Base-by-base conservation (phyloP, 2,329 filamentous ascomycete species). In the Microdochium bolleyi region DNA sequence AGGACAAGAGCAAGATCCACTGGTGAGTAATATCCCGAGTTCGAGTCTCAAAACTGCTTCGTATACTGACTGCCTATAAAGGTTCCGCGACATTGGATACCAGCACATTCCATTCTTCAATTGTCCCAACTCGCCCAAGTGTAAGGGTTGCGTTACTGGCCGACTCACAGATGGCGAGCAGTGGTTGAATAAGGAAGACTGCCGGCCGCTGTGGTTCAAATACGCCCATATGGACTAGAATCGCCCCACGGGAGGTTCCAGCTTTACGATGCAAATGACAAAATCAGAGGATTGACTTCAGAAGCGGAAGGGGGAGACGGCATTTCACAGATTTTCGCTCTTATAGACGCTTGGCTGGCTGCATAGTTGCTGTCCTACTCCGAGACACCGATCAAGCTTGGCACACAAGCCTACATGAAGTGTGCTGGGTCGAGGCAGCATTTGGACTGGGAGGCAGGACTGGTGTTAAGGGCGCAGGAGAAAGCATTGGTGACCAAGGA, bases 51-150 rank as follows among this genome's bases (percentile, higher is more conserved):
- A 41, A 38, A 53, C 30, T 21, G 7, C 21, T 24, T 48, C 56
- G 50, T 52, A 50, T 52, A 21, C 62, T 62, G 54, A 62, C 38
- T 50, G n/a, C 25, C 24, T 13, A 55, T 53, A 7, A 57, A 96
- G 92, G 92, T 99, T 99, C 85, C 92, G 92, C 52, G 94, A 99
- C 67, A 97, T 99, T 60, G 94, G 94, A 54, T 99, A 99, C 73
- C 91, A 96, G 64, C 94, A 99, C 62, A 92, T 97, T 52, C 94
- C 94, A 48, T 99, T 95, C 74, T 96, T 95, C 79, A 99, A 99
- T 74, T 99, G 94, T 67, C 94, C 94, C 57, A 97, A 96, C 72
- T 95, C 88, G 51, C 88, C 89, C 50, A 97, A 97, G 70, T 97
- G 92, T 68, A 86, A 80, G 59, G 89, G 89, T 59, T 97, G 92